A percentile compares a stretch with the other conserved stretches of the same genome.
These are phyloP conservation scores for Priceomyces haplophilus DNA, from an alignment of 805 yeast species.

Conservation along the genomic window DNA sequence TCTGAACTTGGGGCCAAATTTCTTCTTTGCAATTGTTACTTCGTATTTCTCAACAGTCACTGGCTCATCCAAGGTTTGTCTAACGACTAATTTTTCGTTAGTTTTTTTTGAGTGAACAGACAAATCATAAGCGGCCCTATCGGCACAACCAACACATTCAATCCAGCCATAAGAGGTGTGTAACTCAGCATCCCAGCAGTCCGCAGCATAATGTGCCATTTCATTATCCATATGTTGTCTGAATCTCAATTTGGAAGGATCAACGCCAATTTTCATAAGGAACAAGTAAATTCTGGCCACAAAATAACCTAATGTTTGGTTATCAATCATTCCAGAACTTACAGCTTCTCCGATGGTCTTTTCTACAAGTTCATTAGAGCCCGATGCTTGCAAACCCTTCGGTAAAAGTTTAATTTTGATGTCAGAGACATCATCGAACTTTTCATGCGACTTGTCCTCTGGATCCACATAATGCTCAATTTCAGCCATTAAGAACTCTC, in stretches of 20 bases:
- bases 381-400: conserved; percentile 82
- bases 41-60: conserved; percentile 77
- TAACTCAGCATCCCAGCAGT: conserved; percentile 99
- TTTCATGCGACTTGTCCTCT: conserved; percentile 73
- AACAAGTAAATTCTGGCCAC: conserved; percentile 88
- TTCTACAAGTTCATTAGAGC: conserved; percentile 64
- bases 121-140: conserved; percentile 96
- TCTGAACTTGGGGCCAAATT: conserved; percentile 97
- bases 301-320: conserved; percentile 95
- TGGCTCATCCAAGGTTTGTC: conserved; percentile 86
- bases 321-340: conserved; percentile 80
- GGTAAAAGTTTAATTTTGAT: conserved; percentile 76
- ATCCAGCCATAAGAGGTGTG: conserved; percentile 98
- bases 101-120: conserved; percentile 94
- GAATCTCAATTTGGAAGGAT: conserved; percentile 79
- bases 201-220: conserved; percentile 99
- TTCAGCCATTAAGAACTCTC: conserved; percentile 99
- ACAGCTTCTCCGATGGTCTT: conserved; percentile 91
- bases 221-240: conserved; percentile 98
- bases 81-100: conserved; percentile 90
- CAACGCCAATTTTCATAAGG: conserved; percentile 86
- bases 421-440: conserved; percentile 73
- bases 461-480: conserved; percentile 99
- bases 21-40: conserved; percentile 86
- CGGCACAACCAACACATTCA: conserved; percentile 99